Percentiles rank a stretch among this genome's conserved stretches.
Conservation (phyloP, 176 grass and related monocot species). For the Guadua angustifolia region DNA sequence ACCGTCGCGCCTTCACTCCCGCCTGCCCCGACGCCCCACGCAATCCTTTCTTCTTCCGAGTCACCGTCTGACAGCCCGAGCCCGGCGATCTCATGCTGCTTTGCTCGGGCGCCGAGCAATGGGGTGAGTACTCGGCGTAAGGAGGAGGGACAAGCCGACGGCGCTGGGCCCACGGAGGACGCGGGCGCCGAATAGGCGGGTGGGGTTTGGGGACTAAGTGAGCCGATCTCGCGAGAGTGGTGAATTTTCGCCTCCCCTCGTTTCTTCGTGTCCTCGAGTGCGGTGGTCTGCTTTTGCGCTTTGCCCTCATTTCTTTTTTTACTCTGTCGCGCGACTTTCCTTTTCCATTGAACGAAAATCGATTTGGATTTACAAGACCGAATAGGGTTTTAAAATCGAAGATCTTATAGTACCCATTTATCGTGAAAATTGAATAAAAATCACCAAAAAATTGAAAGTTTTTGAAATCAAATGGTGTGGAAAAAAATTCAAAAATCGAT, state of each 20-base stretch:
- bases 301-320: background rate
- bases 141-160: constrained; percentile 8
- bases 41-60: too few relatives aligned
- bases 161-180: constrained; percentile 35
- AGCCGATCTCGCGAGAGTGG: background rate
- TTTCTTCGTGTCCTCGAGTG: constrained; percentile 33
- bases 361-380: too few relatives aligned
- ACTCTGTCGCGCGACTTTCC: background rate
- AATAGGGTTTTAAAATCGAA: too few relatives aligned
- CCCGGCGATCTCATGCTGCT: background rate
- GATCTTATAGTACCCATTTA: too few relatives aligned
- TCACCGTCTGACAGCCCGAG: too few relatives aligned
- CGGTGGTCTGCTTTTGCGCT: constrained; percentile 53
- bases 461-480: too few relatives aligned
- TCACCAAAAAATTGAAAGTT: too few relatives aligned
- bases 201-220: constrained; percentile 42
- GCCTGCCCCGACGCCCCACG: too few relatives aligned
- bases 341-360: too few relatives aligned
- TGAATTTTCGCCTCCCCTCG: constrained; percentile 4
- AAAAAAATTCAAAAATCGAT: too few relatives aligned
- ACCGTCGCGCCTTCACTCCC: too few relatives aligned
- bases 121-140: background rate
- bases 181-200: background rate
- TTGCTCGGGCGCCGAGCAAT: background rate
- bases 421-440: too few relatives aligned